phyloP scores from a whole-genome alignment of 441 rosid species.

The Capsella rubella region DNA sequence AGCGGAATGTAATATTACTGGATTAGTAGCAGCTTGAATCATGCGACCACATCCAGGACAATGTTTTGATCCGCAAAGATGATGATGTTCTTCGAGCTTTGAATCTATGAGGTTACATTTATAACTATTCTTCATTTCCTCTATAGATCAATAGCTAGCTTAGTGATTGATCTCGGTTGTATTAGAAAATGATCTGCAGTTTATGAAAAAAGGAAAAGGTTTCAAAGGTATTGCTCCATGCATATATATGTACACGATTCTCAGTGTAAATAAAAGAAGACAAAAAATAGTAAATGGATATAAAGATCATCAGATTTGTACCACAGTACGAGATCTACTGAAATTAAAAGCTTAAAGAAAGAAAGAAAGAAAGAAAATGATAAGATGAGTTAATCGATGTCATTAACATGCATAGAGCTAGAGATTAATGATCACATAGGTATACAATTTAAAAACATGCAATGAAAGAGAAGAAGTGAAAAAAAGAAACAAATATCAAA shows the following conservation, averaged over 20 bases:
- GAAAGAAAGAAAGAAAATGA: background rate
- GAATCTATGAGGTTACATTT: conserved; percentile 61
- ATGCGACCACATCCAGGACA: conserved; percentile 96
- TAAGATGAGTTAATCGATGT: conserved; percentile 3
- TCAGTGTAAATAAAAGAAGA: background rate
- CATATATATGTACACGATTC: background rate
- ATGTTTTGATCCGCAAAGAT: conserved; percentile 80
- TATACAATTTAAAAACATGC: background rate
- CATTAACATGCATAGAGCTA: background rate
- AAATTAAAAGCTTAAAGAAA: background rate
- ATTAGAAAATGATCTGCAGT: conserved; percentile 28
- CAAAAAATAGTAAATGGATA: background rate
- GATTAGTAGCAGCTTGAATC: conserved; percentile 71
- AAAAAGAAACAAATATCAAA: background rate
- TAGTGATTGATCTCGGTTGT: background rate
- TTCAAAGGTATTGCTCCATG: conserved; percentile 2
- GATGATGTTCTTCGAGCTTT: conserved; percentile 90
- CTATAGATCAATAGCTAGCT: conserved; percentile 15
- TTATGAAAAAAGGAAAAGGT: background rate
- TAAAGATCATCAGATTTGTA: background rate
- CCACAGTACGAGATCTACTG: conserved; percentile 12
- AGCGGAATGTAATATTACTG: conserved; percentile 53
- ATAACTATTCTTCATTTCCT: conserved; percentile 34
- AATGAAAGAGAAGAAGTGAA: background rate
- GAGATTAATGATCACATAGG: background rate